Conservation (phyloP, 345 rosid species). For the Passiflora organensis region DNA sequence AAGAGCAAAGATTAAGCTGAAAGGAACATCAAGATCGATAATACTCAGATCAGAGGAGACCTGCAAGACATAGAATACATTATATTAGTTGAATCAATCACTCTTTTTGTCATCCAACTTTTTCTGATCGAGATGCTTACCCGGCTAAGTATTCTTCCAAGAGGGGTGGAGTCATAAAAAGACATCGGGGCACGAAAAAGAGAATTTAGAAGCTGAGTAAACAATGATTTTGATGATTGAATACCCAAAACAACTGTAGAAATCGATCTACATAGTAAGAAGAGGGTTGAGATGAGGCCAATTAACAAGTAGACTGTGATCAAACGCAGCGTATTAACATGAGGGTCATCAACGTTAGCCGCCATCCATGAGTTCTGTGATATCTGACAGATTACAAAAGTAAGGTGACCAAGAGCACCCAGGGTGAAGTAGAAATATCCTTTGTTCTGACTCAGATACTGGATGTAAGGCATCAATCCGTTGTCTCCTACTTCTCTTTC, state of each 20-base stretch:
- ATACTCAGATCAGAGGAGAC: constrained; percentile 84
- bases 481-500: constrained; percentile 77
- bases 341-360: constrained; percentile 57
- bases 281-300: constrained; percentile 41
- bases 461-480: constrained; percentile 68
- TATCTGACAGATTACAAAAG: constrained; percentile 53
- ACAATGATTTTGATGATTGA: constrained; percentile 59
- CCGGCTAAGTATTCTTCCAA: constrained; percentile 78
- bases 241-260: constrained; percentile 46
- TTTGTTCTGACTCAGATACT: constrained; percentile 64
- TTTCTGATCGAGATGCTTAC: constrained; percentile 28
- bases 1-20: constrained; percentile 52
- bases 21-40: constrained; percentile 85
- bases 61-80: constrained; percentile 21
- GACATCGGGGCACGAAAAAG: constrained; percentile 81
- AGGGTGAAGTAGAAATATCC: constrained; percentile 61
- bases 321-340: constrained; percentile 47
- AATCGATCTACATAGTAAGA: constrained; percentile 54
- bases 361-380: constrained; percentile 79
- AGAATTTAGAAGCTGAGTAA: constrained; percentile 60
- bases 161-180: constrained; percentile 85
- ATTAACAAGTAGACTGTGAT: constrained; percentile 55
- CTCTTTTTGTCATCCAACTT: background rate
- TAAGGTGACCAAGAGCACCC: constrained; percentile 40
- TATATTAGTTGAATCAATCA: background rate